phyloP scores from a whole-genome alignment of 2,329 filamentous ascomycete species.

The Pseudogymnoascus sp. region DNA sequence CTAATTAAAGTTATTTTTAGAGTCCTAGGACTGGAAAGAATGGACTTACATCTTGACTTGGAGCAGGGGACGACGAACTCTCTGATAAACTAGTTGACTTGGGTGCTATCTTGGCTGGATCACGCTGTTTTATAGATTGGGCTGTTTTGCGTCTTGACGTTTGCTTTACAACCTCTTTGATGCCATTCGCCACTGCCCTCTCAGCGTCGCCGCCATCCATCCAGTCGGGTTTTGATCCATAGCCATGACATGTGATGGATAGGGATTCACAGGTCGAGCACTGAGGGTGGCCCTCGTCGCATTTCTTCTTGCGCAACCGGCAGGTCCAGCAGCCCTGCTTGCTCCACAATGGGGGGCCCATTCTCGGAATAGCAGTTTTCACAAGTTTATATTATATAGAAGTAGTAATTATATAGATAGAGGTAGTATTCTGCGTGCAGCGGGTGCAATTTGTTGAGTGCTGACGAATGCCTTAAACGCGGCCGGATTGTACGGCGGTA shows the following conservation, averaged over 20 bases:
- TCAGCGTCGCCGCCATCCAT: constrained; percentile 26
- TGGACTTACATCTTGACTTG: constrained; percentile 10
- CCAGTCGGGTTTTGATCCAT: constrained; percentile 30
- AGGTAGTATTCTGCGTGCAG: not conserved
- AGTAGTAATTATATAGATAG: too few relatives aligned
- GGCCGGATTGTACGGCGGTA: not conserved
- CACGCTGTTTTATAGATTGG: constrained; percentile 16
- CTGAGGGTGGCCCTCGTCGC: constrained; percentile 50
- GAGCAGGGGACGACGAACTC: constrained; percentile 11
- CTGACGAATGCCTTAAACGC: not conserved
- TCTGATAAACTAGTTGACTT: constrained; percentile 11
- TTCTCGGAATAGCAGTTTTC: not conserved
- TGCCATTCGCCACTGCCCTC: constrained; percentile 40
- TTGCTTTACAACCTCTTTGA: constrained; percentile 45
- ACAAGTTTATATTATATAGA: not conserved
- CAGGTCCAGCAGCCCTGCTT: constrained; percentile 53
- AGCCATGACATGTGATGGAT: constrained; percentile 48
- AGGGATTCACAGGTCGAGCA: constrained; percentile 53
- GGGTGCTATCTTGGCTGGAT: constrained; percentile 15
- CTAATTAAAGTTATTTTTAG: not conserved
- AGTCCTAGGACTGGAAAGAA: not conserved
- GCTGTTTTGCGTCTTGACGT: constrained; percentile 38
- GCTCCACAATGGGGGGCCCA: constrained; percentile 19
- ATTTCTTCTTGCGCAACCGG: constrained; percentile 56
- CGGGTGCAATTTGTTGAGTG: not conserved